Conservation (phyloP, 2,329 filamentous ascomycete genomes). For the Nakataea oryzae region DNA sequence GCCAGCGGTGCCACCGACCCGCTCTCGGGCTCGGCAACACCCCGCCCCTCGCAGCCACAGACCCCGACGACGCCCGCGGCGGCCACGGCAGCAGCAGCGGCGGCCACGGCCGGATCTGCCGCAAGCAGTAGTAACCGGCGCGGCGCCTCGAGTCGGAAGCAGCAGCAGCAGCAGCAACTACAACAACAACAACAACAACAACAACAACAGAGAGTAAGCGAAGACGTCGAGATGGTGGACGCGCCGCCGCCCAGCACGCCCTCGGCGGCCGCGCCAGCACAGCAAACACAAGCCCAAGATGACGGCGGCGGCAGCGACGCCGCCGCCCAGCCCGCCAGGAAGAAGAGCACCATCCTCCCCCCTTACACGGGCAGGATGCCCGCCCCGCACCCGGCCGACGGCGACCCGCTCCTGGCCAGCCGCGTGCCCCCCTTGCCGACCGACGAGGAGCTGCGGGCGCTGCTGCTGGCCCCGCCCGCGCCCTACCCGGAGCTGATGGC, state of each 20-base stretch:
- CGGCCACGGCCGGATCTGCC: background rate
- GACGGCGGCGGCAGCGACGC: constrained; percentile 11
- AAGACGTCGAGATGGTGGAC: constrained; percentile 31
- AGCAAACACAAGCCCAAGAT: background rate
- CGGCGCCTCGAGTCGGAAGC: background rate
- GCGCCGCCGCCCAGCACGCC: constrained; percentile 10
- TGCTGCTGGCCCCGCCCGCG: constrained; percentile 55
- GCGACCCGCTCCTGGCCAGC: constrained; percentile 47
- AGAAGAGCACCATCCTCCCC: constrained; percentile 21
- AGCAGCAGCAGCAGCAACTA: background rate
- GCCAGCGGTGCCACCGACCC: constrained; percentile 29
- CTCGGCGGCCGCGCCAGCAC: background rate
- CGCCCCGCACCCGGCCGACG: constrained; percentile 34
- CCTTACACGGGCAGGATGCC: constrained; percentile 21
- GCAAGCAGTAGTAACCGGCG: constrained; percentile 1
- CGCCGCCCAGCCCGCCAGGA: constrained; percentile 15
- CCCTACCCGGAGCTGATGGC: constrained; percentile 49
- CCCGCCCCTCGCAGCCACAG: constrained; percentile 10
- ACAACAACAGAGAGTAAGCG: constrained; percentile 1
- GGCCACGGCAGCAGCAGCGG: constrained; percentile 19
- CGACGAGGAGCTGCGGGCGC: constrained; percentile 50
- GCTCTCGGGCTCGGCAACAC: constrained; percentile 17
- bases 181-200: constrained; percentile 1
- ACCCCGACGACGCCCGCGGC: background rate
- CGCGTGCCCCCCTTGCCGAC: constrained; percentile 47